Evolutionary conservation across 208 protist genomes (phyloP).

Genomic region (Leptomonas seymouri): DNA sequence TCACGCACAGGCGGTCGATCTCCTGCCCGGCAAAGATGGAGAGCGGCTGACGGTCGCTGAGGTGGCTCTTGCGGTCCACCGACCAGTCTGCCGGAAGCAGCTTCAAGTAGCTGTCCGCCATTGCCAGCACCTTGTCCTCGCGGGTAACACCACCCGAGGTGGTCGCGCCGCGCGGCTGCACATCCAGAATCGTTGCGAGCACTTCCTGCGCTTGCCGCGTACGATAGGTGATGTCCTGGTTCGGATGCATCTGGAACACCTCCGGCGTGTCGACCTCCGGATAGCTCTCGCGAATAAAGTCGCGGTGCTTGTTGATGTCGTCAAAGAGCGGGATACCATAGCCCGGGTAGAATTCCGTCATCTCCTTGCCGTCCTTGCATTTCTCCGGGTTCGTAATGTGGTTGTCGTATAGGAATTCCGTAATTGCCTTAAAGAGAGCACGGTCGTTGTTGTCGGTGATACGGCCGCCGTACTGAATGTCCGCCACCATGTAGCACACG

Average conservation of each 20-base stretch:
- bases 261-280: slow-evolving; percentile 96
- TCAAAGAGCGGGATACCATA: slow-evolving; percentile 93
- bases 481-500: slow-evolving; percentile 98
- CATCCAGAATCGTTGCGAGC: slow-evolving; percentile 96
- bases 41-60: slow-evolving; percentile 92
- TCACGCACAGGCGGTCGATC: slow-evolving; percentile 94
- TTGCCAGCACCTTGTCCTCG: slow-evolving; percentile 93
- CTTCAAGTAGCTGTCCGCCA: slow-evolving; percentile 92
- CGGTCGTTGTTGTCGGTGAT: slow-evolving; percentile 99
- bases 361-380: slow-evolving; percentile 79
- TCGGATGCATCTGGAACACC: slow-evolving; percentile 98
- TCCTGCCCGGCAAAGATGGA: slow-evolving; percentile 97
- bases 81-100: slow-evolving; percentile 92
- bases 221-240: slow-evolving; percentile 97
- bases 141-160: slow-evolving; percentile 88
- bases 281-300: slow-evolving; percentile 95
- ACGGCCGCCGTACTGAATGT: slow-evolving; percentile 99
- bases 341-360: slow-evolving; percentile 84
- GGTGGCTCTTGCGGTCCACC: slow-evolving; percentile 78
- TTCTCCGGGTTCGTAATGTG: slow-evolving; percentile 92
- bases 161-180: slow-evolving; percentile 94
- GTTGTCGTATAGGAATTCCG: slow-evolving; percentile 92
- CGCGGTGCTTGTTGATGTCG: slow-evolving; percentile 93
- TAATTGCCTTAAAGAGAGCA: slow-evolving; percentile 98
- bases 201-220: slow-evolving; percentile 92